phyloP scores from a whole-genome alignment of 306 rosid genomes.

The Betula pendula region DNA sequence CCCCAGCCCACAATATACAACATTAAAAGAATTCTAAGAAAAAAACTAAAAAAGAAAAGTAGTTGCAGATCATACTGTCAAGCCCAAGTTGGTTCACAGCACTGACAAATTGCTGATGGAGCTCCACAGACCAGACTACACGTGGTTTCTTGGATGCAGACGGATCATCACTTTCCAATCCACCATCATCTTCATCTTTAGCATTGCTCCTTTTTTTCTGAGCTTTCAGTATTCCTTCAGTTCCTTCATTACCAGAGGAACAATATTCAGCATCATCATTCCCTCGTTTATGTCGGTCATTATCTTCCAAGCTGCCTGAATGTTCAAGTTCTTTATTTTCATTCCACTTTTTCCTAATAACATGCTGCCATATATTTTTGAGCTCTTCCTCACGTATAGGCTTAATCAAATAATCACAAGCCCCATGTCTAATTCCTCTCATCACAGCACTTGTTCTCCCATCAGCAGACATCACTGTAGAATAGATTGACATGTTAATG shows the following conservation, averaged over 20 bases:
- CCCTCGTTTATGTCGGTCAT: conserved; percentile 43
- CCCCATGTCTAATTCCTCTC: conserved; percentile 51
- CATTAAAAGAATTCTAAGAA: background rate
- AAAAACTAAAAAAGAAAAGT: background rate
- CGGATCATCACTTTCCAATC: conserved; percentile 46
- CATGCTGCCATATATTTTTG: conserved; percentile 70
- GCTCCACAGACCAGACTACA: conserved; percentile 57
- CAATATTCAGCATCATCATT: conserved; percentile 57
- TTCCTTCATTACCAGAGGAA: conserved; percentile 51
- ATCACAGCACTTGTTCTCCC: conserved; percentile 33
- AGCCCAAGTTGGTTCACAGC: conserved; percentile 64
- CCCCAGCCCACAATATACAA: conserved; percentile 2
- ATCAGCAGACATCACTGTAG: conserved; percentile 74
- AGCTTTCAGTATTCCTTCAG: conserved; percentile 47
- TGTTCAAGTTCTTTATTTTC: conserved; percentile 51
- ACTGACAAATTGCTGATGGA: conserved; percentile 51
- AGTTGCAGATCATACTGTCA: conserved; percentile 57
- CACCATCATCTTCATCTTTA: conserved; percentile 61
- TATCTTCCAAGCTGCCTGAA: conserved; percentile 59
- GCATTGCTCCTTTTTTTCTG: conserved; percentile 55
- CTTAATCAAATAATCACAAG: conserved; percentile 62
- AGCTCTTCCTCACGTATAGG: conserved; percentile 54
- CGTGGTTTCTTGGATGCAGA: conserved; percentile 57
- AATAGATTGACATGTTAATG: conserved; percentile 23
- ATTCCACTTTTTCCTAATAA: conserved; percentile 41